Evolutionary conservation across 306 rosid species (phyloP).

Genomic region (Vigna mungo): DNA sequence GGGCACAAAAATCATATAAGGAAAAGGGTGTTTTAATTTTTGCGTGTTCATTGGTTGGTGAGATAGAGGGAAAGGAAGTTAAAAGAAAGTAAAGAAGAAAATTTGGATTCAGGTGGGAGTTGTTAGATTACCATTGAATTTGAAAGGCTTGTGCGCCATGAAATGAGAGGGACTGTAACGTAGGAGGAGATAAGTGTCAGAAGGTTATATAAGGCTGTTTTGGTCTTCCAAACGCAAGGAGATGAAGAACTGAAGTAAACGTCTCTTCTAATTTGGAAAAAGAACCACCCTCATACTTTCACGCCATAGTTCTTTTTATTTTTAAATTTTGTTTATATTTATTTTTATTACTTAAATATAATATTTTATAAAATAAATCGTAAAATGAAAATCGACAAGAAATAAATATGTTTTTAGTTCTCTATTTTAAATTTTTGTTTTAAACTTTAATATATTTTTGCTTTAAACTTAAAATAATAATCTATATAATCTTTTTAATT

Average conservation of each 20-base stretch:
- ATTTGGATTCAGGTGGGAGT: neutral
- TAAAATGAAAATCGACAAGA: too few relatives aligned
- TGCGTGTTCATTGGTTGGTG: neutral
- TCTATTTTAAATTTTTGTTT: too few relatives aligned
- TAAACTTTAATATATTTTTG: too few relatives aligned
- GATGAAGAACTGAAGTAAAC: neutral
- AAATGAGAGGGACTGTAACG: neutral
- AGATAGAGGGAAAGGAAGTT: constrained; percentile 13
- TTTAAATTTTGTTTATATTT: too few relatives aligned
- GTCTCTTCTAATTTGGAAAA: too few relatives aligned
- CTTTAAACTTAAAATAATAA: too few relatives aligned
- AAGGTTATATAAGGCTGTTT: neutral
- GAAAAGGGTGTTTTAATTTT: neutral
- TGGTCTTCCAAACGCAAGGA: neutral
- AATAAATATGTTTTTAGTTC: too few relatives aligned
- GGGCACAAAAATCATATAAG: neutral
- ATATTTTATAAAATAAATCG: too few relatives aligned
- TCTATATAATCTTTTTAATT: too few relatives aligned
- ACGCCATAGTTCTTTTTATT: too few relatives aligned
- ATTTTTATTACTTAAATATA: too few relatives aligned
- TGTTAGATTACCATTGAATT: constrained; percentile 53
- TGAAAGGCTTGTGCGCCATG: constrained; percentile 57
- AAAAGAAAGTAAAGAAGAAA: neutral
- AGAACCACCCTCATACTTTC: too few relatives aligned
- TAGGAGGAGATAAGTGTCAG: neutral